Evolutionary conservation across 495 filamentous ascomycete genomes (phyloP).

Genomic region (Penicillium desertorum): DNA sequence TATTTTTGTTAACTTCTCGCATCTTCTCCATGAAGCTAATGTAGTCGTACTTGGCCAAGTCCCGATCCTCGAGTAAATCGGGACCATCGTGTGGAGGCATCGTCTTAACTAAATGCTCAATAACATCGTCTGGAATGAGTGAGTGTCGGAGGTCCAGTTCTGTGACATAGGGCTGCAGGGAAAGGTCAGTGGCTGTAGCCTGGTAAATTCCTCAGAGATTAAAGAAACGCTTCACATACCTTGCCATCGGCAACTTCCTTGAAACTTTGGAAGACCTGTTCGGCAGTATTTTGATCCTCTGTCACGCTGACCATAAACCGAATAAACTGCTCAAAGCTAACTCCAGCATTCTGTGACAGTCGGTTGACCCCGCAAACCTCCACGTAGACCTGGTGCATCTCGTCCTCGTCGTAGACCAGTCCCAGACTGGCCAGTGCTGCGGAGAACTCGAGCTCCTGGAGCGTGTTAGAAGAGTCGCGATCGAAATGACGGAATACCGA

Average conservation of each 20-base stretch:
- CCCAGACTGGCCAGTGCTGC: conserved; percentile 91
- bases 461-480: conserved; percentile 82
- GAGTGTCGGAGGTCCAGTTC: conserved; percentile 94
- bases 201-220: not conserved
- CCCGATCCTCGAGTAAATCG: conserved; percentile 73
- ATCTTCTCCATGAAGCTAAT: conserved; percentile 88
- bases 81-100: conserved; percentile 81
- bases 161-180: conserved; percentile 79
- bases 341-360: conserved; percentile 52
- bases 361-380: conserved; percentile 62
- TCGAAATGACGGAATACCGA: conserved; percentile 97
- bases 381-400: conserved; percentile 91
- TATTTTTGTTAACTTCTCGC: conserved; percentile 40
- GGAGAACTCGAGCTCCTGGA: conserved; percentile 94
- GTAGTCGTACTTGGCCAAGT: conserved; percentile 83
- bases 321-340: conserved; percentile 98
- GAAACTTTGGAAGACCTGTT: conserved; percentile 97
- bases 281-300: conserved; percentile 96
- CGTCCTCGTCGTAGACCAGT: conserved; percentile 88
- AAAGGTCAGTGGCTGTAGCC: conserved; percentile 16
- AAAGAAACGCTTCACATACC: conserved; percentile 40
- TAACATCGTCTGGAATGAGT: conserved; percentile 91
- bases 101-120: conserved; percentile 82
- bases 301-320: conserved; percentile 98
- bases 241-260: conserved; percentile 97